Base-by-base conservation (phyloP, 768 basidiomycete genomes). In the Omphalotus guepiniiformis region DNA sequence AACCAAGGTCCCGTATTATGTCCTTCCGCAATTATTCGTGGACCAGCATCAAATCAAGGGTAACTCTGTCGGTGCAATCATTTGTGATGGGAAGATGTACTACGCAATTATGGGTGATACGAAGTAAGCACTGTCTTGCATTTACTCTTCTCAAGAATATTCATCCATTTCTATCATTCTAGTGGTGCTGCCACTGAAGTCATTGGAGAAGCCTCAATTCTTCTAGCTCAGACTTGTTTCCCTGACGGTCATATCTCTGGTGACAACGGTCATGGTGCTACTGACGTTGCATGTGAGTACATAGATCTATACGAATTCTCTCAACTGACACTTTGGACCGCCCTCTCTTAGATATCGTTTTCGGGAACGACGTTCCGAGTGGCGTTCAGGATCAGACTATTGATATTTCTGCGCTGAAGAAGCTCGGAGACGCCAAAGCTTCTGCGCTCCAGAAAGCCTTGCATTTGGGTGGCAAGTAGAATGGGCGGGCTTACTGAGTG, bases 151-250 rank as follows among this genome's bases (percentile, higher is more conserved):
- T 12, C 22, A 13, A 2, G 26, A 29, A 13, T 15, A 25, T 26
- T 25, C 9, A 11, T 5, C 15, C 13, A 15, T 52, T 22, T 32
- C 12, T 30, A 8, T n/a, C n/a, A 4, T 6, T 23, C 6, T 21
- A 59, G 57, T 26, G 57, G 55, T 23, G 55, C 54, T 27, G 49
- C 48, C 21, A 57, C 55, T 8, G 37, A 60, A 25, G 48, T 56
- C 4, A 60, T 60, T 16, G 59, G 59, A 6, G 59, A 60, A 32
- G 59, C 55, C 2, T 60, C 59, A 7, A 51, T 56, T n/a, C 47
- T 58, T 26, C 40, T 58, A 15, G 59, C 50, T 7, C 55, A 56
- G 32, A 55, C 57, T 5, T 60, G 59, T 39, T 60, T 56, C 53
- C 58, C 58, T 8, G 49, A 45, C 8, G 52, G 40, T 16, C 19